These are phyloP conservation scores for Aquanectria penicillioides DNA, from an alignment of 2,329 filamentous ascomycete species.

Conservation along the genomic window DNA sequence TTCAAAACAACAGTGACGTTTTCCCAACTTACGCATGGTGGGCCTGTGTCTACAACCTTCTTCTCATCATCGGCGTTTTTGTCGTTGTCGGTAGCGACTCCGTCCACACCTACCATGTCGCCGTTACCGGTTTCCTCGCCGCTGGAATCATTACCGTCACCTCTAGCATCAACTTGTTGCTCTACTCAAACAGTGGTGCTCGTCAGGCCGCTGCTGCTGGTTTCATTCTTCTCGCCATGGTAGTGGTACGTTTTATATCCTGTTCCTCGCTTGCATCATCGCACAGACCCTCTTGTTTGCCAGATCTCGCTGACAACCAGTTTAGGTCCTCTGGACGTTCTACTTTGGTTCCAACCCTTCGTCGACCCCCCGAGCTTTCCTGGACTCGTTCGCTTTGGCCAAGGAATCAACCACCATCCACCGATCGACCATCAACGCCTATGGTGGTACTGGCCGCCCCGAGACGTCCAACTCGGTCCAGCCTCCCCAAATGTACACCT, in stretches of 20 bases:
- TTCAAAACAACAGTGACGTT: slow-evolving; percentile 53
- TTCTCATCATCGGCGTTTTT: slow-evolving; percentile 81
- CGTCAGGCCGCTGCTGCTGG: slow-evolving; percentile 90
- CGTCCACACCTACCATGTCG: slow-evolving; percentile 89
- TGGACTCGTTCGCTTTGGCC: slow-evolving; percentile 94
- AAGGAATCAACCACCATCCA: slow-evolving; percentile 81
- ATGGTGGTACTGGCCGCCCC: slow-evolving; percentile 77
- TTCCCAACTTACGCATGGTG: slow-evolving; percentile 96
- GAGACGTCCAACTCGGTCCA: slow-evolving; percentile 83
- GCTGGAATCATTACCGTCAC: slow-evolving; percentile 87
- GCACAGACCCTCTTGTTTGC: background rate
- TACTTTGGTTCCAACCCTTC: slow-evolving; percentile 96
- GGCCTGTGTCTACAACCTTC: slow-evolving; percentile 86
- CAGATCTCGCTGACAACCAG: slow-evolving; percentile 20
- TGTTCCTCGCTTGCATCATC: background rate
- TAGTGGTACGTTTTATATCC: slow-evolving; percentile 72
- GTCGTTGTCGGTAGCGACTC: slow-evolving; percentile 86
- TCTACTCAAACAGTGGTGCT: slow-evolving; percentile 79
- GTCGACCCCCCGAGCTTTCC: slow-evolving; percentile 85
- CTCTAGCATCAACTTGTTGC: slow-evolving; percentile 84
- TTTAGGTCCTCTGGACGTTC: slow-evolving; percentile 95
- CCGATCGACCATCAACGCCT: slow-evolving; percentile 77
- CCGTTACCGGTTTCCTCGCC: slow-evolving; percentile 86
- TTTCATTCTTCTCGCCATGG: slow-evolving; percentile 93
- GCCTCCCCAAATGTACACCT: slow-evolving; percentile 97